phyloP scores from a whole-genome alignment of 805 yeast species.

The Blastobotrys muscicola region DNA sequence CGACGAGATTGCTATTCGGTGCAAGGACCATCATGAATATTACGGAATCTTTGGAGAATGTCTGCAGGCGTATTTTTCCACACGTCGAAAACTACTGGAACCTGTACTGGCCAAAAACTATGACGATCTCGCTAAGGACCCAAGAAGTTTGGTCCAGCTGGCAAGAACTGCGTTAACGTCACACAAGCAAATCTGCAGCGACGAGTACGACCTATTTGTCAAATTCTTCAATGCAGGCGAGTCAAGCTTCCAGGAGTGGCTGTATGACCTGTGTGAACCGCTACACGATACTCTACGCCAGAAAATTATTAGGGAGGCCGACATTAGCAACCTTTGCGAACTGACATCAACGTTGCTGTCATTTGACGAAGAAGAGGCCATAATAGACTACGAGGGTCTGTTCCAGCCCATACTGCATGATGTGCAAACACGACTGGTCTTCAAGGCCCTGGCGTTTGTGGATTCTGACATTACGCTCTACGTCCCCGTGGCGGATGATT shows the following conservation, averaged over 20 bases:
- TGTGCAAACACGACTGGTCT: constrained; percentile 70
- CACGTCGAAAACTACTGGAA: constrained; percentile 42
- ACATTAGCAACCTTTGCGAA: constrained; percentile 63
- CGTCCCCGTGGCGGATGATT: constrained; percentile 58
- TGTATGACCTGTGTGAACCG: constrained; percentile 62
- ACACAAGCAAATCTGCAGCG: constrained; percentile 48
- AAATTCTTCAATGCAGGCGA: constrained; percentile 35
- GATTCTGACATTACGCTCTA: constrained; percentile 61
- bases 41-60: constrained; percentile 61
- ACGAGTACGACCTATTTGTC: constrained; percentile 52
- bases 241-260: constrained; percentile 33
- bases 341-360: constrained; percentile 58
- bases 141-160: constrained; percentile 42
- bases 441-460: constrained; percentile 64
- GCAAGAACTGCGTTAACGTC: constrained; percentile 55
- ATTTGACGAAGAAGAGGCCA: constrained; percentile 20
- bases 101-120: constrained; percentile 34
- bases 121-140: constrained; percentile 21
- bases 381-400: constrained; percentile 41
- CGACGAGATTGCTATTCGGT: constrained; percentile 31
- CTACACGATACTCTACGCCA: constrained; percentile 63
- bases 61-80: constrained; percentile 49
- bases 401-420: constrained; percentile 67
- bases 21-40: constrained; percentile 41
- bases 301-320: constrained; percentile 58